A percentile compares a stretch with the other conserved stretches of the same genome.
phyloP scores from a whole-genome alignment of 75 land plant species.

The Chamaecyparis obtusa region DNA sequence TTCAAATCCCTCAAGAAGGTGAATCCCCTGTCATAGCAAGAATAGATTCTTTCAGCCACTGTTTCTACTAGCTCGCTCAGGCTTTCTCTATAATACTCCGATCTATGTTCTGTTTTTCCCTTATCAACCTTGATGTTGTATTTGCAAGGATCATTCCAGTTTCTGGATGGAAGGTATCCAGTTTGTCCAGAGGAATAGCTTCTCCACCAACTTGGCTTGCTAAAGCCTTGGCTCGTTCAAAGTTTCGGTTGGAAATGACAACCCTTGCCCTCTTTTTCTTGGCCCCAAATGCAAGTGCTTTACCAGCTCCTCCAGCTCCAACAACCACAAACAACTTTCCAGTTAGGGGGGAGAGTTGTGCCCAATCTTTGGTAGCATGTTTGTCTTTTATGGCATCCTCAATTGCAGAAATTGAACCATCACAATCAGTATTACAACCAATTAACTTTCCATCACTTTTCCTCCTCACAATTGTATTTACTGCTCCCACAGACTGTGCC shows the following conservation, averaged over 20 bases:
- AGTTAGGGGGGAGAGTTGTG: slow-evolving; percentile 54
- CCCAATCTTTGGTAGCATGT: background rate
- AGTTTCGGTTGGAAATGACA: slow-evolving; percentile 88
- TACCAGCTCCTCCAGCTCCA: slow-evolving; percentile 99
- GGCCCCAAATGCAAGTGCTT: slow-evolving; percentile 98
- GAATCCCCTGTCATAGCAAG: too few species aligned
- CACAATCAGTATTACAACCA: slow-evolving; percentile 94
- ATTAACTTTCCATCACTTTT: slow-evolving; percentile 75
- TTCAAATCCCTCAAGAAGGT: too few species aligned
- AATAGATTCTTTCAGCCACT: too few species aligned
- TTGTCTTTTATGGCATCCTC: slow-evolving; percentile 68
- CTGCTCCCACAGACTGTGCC: slow-evolving; percentile 95
- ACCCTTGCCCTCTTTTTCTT: slow-evolving; percentile 84
- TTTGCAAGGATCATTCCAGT: slow-evolving; percentile 92
- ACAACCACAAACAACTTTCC: slow-evolving; percentile 81
- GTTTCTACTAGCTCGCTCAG: too few species aligned
- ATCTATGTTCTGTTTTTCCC: too few species aligned
- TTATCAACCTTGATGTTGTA: too few species aligned
- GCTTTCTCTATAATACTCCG: slow-evolving; percentile 18
- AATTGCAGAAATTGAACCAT: slow-evolving; percentile 87
- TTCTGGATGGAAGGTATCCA: slow-evolving; percentile 74
- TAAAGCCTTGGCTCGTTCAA: slow-evolving; percentile 81
- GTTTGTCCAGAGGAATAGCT: slow-evolving; percentile 66
- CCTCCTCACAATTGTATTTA: slow-evolving; percentile 76
- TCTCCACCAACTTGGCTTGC: slow-evolving; percentile 71